Conservation (phyloP, 2,329 filamentous ascomycete species). For the Cryphonectria japonica region DNA sequence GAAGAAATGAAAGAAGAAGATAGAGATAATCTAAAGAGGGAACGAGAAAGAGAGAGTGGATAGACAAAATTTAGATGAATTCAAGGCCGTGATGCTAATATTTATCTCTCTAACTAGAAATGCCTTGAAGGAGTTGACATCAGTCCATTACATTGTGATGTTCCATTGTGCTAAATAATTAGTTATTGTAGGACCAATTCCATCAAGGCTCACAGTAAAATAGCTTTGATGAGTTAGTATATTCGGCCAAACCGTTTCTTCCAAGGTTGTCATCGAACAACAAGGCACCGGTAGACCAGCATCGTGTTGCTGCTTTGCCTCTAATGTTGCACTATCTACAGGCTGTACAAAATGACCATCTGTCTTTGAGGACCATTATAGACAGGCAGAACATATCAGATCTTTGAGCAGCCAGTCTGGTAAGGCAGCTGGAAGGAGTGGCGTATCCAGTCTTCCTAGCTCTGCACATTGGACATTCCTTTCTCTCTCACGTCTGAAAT, state of each 20-base stretch:
- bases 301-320: neutral
- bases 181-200: no score
- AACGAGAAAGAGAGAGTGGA: neutral
- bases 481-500: neutral
- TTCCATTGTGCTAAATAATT: neutral
- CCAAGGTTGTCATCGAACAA: neutral
- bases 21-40: neutral
- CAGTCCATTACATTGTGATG: neutral
- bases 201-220: no score
- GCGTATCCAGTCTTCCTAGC: neutral
- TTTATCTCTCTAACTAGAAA: neutral
- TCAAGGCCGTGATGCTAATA: neutral
- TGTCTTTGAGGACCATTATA: neutral
- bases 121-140: neutral
- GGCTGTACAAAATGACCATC: neutral
- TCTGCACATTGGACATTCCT: neutral
- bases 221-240: neutral
- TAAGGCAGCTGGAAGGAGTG: neutral
- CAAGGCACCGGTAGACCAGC: neutral
- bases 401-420: neutral
- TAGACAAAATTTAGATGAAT: neutral
- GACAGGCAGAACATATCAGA: neutral
- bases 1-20: neutral
- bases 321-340: neutral
- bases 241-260: neutral